Percentiles rank a stretch among this genome's conserved stretches.
Conservation (phyloP, 192 early-diverging fungal genomes). For the Backusella australiensis region DNA sequence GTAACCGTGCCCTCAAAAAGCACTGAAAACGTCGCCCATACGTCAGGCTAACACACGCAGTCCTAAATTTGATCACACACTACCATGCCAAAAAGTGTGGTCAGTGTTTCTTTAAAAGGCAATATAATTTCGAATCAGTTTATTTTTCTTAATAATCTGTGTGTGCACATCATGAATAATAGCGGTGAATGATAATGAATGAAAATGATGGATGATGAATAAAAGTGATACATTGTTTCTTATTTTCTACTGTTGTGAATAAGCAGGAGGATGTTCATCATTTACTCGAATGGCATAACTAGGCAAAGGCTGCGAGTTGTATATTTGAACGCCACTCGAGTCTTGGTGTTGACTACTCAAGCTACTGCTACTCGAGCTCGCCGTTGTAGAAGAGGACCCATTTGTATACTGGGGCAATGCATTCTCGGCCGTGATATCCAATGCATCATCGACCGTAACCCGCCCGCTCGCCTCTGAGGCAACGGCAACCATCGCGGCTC, state of each 20-base stretch:
- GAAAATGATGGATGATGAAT: too few species aligned
- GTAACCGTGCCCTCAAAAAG: too few species aligned
- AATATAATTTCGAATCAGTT: too few species aligned
- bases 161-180: too few species aligned
- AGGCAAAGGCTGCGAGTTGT: background rate
- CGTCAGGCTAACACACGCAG: background rate
- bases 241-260: background rate
- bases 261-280: background rate
- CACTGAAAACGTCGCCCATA: too few species aligned
- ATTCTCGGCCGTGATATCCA: slow-evolving; percentile 13
- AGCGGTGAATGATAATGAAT: too few species aligned
- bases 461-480: slow-evolving; percentile 22
- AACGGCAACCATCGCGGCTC: slow-evolving; percentile 19
- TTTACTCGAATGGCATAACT: background rate
- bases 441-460: slow-evolving; percentile 30
- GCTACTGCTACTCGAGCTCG: background rate
- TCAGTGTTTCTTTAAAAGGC: too few species aligned
- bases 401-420: background rate
- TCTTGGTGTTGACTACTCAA: background rate
- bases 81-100: too few species aligned
- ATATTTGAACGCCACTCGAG: background rate
- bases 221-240: too few species aligned
- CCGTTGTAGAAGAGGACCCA: background rate
- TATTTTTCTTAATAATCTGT: too few species aligned
- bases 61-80: background rate